Conservation (phyloP, 768 basidiomycete genomes). For the Coprinopsis sp. region DNA sequence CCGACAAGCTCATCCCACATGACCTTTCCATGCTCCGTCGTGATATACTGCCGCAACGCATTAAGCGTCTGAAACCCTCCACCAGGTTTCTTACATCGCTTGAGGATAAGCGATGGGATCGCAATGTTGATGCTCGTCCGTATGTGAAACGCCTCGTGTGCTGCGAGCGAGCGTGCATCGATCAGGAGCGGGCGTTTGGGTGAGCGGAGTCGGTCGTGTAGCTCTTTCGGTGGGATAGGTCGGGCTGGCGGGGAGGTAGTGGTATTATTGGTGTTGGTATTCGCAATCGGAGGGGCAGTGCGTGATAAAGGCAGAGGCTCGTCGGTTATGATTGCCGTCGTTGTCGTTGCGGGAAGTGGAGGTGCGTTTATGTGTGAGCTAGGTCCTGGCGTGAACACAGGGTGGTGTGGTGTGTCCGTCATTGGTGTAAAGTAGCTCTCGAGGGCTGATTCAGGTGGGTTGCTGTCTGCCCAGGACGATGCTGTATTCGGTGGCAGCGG, state of each 20-base stretch:
- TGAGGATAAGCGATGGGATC: conserved; percentile 87
- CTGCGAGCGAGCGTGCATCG: conserved; percentile 71
- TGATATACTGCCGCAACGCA: conserved; percentile 75
- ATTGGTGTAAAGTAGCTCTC: conserved; percentile 52
- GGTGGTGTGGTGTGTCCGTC: conserved; percentile 20
- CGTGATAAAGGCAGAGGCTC: no score
- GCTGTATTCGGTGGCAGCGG: neutral
- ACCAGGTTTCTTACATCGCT: conserved; percentile 71
- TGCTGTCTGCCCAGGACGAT: neutral
- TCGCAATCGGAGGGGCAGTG: neutral
- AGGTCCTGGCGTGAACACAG: neutral
- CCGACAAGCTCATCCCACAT: conserved; percentile 63
- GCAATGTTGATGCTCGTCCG: conserved; percentile 75
- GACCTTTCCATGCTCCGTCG: conserved; percentile 67
- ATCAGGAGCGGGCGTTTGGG: conserved; percentile 62
- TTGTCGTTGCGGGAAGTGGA: no score
- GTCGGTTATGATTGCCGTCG: no score
- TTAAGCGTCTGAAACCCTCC: conserved; percentile 63
- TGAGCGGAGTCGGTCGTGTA: conserved; percentile 47
- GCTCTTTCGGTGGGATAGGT: conserved; percentile 38
- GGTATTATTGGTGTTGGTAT: neutral
- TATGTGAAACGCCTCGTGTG: conserved; percentile 63
- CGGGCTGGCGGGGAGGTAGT: conserved; percentile 6
- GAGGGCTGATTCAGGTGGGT: conserved; percentile 15
- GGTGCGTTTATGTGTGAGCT: no score